Base-by-base conservation (phyloP, 163 green algal species). In the Volvox carteri region DNA sequence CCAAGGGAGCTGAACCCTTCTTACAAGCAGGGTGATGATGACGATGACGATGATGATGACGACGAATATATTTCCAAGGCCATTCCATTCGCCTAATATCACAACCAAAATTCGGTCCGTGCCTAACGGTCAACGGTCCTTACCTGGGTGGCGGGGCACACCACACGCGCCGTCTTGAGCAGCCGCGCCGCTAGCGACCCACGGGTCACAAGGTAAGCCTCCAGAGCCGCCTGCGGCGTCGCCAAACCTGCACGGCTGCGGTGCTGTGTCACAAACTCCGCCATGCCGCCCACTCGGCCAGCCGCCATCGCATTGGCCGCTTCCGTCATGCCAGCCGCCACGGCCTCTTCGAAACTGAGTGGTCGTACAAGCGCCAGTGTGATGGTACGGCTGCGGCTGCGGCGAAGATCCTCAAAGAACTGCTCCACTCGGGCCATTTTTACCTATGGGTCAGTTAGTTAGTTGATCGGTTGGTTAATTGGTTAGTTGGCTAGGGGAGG, bases 361-460 rank as follows among this genome's bases (percentile, higher is more conserved):
- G 39, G 81, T 0, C 72, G 54, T 56, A 94, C 80, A 7, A 96
- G 68, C 41, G 90, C 91, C 56, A 96, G 56, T 30, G 79, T 96
- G 30, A 95, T 91, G 42, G 90, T 94, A 62, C 88, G 84, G 72
- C 74, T 95, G 81, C 95, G 85, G 79, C 85, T 94, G 76, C 90
- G 86, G 44, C 92, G 89, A 68, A 98, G 92, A 77, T 97, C 93
- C 74, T 93, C 89, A 12, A 96, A 73, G 73, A 97, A 98, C n/a
- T 90, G 41, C 37, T 94, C 92, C 78, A 97, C 90, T 78, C 83
- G 83, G 37, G 67, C 78, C 25, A 88, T 4, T 67, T 88, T 88
- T 28, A 88, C 67, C 78, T 86, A 41, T 6, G 0, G 35, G 0
- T 30, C 0, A 23, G n/a, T n/a, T n/a, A n/a, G n/a, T n/a, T n/a